Conservation (phyloP, 1,139 yeast genomes). For the Pichia norvegensis region DNA sequence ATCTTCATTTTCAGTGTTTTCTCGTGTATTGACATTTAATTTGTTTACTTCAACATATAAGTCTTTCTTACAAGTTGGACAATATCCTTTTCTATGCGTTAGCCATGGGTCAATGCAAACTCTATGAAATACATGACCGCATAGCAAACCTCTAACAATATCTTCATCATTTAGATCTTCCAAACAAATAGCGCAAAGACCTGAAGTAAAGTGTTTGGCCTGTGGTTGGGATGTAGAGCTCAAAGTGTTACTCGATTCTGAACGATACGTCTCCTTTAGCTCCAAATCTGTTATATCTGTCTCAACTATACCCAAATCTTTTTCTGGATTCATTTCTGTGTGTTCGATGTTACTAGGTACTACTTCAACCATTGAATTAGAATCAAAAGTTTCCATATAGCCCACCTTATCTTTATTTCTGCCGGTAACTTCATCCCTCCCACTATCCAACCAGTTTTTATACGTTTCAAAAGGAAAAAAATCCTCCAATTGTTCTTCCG, state of each 20-base stretch:
- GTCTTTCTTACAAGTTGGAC: constrained; percentile 81
- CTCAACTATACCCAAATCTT: neutral
- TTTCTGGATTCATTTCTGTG: neutral
- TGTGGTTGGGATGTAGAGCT: neutral
- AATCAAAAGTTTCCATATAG: constrained; percentile 17
- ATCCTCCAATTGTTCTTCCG: constrained; percentile 54
- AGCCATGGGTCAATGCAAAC: constrained; percentile 82
- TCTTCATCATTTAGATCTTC: constrained; percentile 59
- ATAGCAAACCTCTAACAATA: constrained; percentile 60
- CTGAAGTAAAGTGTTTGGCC: constrained; percentile 50
- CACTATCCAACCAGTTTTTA: constrained; percentile 54
- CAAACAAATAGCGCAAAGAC: constrained; percentile 76
- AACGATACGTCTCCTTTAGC: neutral
- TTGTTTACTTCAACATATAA: constrained; percentile 33
- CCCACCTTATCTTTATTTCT: constrained; percentile 22
- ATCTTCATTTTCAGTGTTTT: constrained; percentile 21
- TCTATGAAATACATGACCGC: constrained; percentile 81
- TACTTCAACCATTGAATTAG: neutral
- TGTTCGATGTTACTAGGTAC: neutral
- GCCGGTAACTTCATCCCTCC: constrained; percentile 32
- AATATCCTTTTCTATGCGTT: constrained; percentile 65
- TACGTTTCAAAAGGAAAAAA: constrained; percentile 61
- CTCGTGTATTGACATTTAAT: neutral
- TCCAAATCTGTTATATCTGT: constrained; percentile 15
- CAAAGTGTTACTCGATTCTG: neutral